Percentiles rank a stretch among this genome's conserved stretches.
Conservation (phyloP, 2,329 filamentous ascomycete species). For the Salinomyces thailandicus region DNA sequence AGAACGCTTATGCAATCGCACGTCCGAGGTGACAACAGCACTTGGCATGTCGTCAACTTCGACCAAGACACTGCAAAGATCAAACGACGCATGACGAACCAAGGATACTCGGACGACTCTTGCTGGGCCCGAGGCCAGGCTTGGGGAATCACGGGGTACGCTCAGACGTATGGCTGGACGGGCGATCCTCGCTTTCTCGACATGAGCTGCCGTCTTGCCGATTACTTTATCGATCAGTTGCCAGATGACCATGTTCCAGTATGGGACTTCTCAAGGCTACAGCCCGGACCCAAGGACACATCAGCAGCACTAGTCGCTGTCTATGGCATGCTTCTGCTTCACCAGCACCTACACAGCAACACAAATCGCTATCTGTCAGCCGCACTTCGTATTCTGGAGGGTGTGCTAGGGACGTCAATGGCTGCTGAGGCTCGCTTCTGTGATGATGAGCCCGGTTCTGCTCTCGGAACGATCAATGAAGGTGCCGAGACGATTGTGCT, state of each 20-base stretch:
- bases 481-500: neutral
- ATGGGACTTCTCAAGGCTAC: neutral
- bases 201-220: neutral
- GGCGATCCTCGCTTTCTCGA: neutral
- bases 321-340: neutral
- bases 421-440: neutral
- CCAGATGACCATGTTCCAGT: neutral
- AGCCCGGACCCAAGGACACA: neutral
- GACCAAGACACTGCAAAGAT: neutral
- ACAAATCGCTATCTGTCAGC: neutral
- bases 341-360: neutral
- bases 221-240: neutral
- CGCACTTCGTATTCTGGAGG: neutral
- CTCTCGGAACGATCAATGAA: neutral
- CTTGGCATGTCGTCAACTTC: neutral
- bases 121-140: neutral
- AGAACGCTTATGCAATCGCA: neutral
- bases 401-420: neutral
- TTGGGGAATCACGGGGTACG: neutral
- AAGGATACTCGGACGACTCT: neutral
- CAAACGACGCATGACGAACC: neutral
- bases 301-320: neutral
- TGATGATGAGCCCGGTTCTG: neutral
- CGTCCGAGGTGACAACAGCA: neutral
- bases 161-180: neutral